These are phyloP conservation scores for Xylaria digitata DNA, from an alignment of 2,329 filamentous ascomycete genomes.

Conservation along the genomic window DNA sequence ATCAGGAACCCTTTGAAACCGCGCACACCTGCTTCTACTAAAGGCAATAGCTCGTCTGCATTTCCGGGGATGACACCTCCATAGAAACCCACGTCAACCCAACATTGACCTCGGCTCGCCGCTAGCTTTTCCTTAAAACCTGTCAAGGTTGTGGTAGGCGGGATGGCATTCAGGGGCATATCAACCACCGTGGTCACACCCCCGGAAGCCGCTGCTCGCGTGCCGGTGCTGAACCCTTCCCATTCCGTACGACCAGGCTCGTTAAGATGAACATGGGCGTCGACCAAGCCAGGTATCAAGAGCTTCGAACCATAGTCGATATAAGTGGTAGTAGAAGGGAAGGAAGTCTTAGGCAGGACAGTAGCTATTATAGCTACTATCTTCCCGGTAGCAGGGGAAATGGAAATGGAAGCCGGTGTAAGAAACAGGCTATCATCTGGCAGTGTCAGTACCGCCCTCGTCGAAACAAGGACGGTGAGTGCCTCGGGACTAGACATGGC, in stretches of 20 bases:
- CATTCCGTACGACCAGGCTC: conserved; percentile 97
- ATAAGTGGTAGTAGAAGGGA: conserved; percentile 79
- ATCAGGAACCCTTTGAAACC: conserved; percentile 99
- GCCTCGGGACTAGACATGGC: conserved; percentile 48
- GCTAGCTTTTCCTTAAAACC: conserved; percentile 86
- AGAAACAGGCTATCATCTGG: conserved; percentile 70
- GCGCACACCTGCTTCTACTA: conserved; percentile 87
- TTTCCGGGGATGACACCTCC: conserved; percentile 95
- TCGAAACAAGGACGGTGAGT: conserved; percentile 83
- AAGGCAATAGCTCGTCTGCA: conserved; percentile 77
- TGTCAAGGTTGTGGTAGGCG: conserved; percentile 88
- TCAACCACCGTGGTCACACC: conserved; percentile 97
- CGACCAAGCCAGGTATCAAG: conserved; percentile 89
- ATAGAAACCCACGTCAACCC: conserved; percentile 99
- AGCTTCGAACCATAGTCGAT: conserved; percentile 86
- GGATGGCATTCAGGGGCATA: conserved; percentile 98
- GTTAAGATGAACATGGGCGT: conserved; percentile 97
- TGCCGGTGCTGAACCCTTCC: conserved; percentile 98
- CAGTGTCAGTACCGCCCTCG: conserved; percentile 82
- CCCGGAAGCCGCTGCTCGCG: conserved; percentile 90
- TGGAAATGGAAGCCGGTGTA: conserved; percentile 83
- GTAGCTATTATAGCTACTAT: conserved; percentile 80
- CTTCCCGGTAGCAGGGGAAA: conserved; percentile 84
- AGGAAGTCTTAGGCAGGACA: conserved; percentile 79
- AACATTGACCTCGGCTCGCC: conserved; percentile 88